Percentiles rank a stretch among this genome's conserved stretches.
Evolutionary conservation across 805 yeast genomes (phyloP).

Genomic region (Tetrapisispora arboricola): DNA sequence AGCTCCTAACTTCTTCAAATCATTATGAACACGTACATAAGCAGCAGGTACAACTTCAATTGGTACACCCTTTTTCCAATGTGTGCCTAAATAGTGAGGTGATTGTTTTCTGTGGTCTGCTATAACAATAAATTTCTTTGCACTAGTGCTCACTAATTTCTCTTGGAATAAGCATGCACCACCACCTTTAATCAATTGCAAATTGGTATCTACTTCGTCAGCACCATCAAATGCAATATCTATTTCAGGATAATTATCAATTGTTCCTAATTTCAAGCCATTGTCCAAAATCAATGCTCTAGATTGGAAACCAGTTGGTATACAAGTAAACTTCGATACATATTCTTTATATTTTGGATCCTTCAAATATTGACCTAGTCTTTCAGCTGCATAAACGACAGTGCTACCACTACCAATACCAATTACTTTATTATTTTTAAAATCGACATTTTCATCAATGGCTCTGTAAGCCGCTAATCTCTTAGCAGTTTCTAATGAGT

Average conservation of each 20-base stretch:
- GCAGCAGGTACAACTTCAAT: conserved; percentile 90
- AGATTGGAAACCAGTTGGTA: conserved; percentile 96
- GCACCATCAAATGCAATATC: conserved; percentile 98
- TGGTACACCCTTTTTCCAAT: conserved; percentile 89
- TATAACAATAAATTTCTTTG: conserved; percentile 69
- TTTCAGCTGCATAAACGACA: conserved; percentile 92
- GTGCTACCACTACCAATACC: conserved; percentile 98
- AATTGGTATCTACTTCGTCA: conserved; percentile 77
- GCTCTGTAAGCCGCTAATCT: conserved; percentile 85
- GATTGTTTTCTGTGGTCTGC: conserved; percentile 89
- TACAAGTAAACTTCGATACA: conserved; percentile 49
- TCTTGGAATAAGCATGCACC: conserved; percentile 98
- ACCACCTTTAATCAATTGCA: conserved; percentile 94
- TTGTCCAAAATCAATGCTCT: conserved; percentile 75
- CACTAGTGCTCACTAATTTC: conserved; percentile 78
- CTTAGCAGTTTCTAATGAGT: conserved; percentile 70
- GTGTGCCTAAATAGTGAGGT: conserved; percentile 52
- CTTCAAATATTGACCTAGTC: conserved; percentile 49
- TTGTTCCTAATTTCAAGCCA: conserved; percentile 65
- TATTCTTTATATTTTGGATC: conserved; percentile 31
- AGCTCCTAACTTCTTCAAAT: conserved; percentile 35
- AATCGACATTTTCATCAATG: conserved; percentile 57
- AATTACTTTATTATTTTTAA: conserved; percentile 55
- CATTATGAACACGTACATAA: conserved; percentile 61
- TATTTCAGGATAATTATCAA: conserved; percentile 71